Evolutionary conservation across 2,329 filamentous ascomycete species (phyloP), one percentile per base, ranked within the genome.

Genomic region (Aureobasidium musti): DNA sequence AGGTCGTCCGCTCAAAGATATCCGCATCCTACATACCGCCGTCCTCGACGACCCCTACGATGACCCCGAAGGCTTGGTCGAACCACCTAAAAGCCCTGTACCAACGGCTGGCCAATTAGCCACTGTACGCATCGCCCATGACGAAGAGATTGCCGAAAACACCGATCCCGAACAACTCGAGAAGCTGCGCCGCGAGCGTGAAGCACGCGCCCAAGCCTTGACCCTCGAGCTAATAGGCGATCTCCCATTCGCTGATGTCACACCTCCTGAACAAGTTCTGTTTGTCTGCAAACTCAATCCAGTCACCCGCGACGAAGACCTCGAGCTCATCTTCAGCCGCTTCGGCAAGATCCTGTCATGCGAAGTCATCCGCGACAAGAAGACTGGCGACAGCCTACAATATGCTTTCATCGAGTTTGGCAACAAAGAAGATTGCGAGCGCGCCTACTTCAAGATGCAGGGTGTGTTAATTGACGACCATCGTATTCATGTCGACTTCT

Each of bases 221-320:
- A 98, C 94, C 1, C 84, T 99, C 56, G 95, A 99, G 80, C 96
- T 99, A 88, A 95, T 99, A 79, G 95, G 95, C 50, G 95, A 99
- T 77, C 82, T 99, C 67, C 95, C 95, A 5, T 99, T 97, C 77
- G 95, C 95, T 67, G 95, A 99, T 79, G 93, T 99, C 72, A 96
- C 94, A 73, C 95, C 95, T 5, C 95, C 95, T 0, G 95, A 99
- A 80, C 98, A 99, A 77, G 89, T 99, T 17, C 83, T 99, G 1
- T 99, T 99, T 75, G 93, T 99, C 50, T 99, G 95, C 88, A 99
- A 99, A 77, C 83, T 99, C 50, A 99, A 99, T 73, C 95, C 95
- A 0, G 92, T 99, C 54, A 99, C 95, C 11, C 90, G 91, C 74
- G 94, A 97, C 74, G 90, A 96, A 74, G 95, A 99, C 75, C 82